Evolutionary conservation across 2,329 filamentous ascomycete genomes (phyloP), one percentile per base, ranked within the genome.

Genomic region (Pseudogymnoascus sp.): DNA sequence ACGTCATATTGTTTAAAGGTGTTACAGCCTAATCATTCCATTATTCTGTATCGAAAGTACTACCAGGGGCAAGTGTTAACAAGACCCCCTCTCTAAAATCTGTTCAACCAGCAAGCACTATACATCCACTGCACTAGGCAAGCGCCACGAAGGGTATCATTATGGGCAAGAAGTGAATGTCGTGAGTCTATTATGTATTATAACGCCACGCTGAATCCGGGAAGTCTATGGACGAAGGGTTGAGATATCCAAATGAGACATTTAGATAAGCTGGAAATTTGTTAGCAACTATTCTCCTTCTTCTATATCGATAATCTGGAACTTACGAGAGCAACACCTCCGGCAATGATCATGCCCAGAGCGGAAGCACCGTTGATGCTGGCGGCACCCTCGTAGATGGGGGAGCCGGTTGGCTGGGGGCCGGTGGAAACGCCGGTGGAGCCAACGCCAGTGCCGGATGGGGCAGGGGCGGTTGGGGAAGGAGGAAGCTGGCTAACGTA

Each of bases 301-400:
- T 30, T 6, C 32, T n/a, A 32, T 32, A 18, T 54, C 6, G 28
- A 54, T 14, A n/a, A 3, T 28, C 12, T 9, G n/a, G 1, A 59
- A 65, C 67, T 37, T 67, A 72, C 69, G 47, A 72, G 69, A 67
- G 69, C 70, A 61, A 72, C 65, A 67, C 67, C 70, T 63, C 68
- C 70, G 62, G 69, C 70, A 64, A 71, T 64, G 61, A 70, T 63
- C 64, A 72, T 66, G 62, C 67, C 70, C 47, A 71, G 58, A 30
- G 67, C 70, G 47, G 70, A 70, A 39, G 65, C 66, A 58, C 66
- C 64, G 59, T 70, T 68, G 9, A 69, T 58, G 50, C 64, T 63
- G 54, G 67, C 70, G 58, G 65, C 70, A 63, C 68, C 69, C 57
- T 65, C 68, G 61, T 67, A 60, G 50, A 71, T 72, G 61, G 69